Base-by-base conservation (phyloP, 2,329 filamentous ascomycete species). In the Lachnellula suecica region DNA sequence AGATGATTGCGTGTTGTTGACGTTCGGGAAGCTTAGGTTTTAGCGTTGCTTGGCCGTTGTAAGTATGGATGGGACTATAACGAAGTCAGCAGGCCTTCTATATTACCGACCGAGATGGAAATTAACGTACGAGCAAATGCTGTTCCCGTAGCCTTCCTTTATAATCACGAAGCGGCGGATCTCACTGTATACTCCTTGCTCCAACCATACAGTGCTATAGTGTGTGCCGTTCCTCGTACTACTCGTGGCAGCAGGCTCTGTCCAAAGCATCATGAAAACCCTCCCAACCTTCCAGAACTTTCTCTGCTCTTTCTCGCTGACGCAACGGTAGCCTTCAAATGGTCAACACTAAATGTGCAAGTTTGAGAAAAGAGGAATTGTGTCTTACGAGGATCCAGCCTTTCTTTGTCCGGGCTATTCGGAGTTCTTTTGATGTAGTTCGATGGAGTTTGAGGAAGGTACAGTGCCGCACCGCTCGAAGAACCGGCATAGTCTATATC, bases 231-330 rank as follows among this genome's bases (percentile, higher is more conserved):
- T 52, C 13, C 46, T 43, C 6, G 49, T 51, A 17, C 48, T 49
- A 13, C 47, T 44, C 25, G 29, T 37, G 7, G n/a, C 38, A 4
- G 57, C 61, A 15, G 60, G 61, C n/a, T 65, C 63, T 2, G 53
- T 62, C 61, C 63, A 65, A 5, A 63, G 35, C 46, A 61, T 51
- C 58, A 61, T 62, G 37, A 65, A 65, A 2, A 63, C 63, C 13
- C 61, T 54, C 0, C 63, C 63, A 17, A 59, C 49, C 23, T 44
- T 55, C 52, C 53, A 65, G 34, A 65, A 61, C 17, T 54, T 53
- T 17, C 54, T 41, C 31, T 52, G 49, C 8, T 59, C 52, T 22
- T 54, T 54, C 9, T 49, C 34, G 4, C 55, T 35, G 19, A 62
- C 34, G 1, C 53, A 43, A 4, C 49, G 37, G 49, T 62, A 62